Evolutionary conservation across 2,329 filamentous ascomycete species (phyloP), one percentile per base, ranked within the genome.

Genomic region (Apiospora hydei): DNA sequence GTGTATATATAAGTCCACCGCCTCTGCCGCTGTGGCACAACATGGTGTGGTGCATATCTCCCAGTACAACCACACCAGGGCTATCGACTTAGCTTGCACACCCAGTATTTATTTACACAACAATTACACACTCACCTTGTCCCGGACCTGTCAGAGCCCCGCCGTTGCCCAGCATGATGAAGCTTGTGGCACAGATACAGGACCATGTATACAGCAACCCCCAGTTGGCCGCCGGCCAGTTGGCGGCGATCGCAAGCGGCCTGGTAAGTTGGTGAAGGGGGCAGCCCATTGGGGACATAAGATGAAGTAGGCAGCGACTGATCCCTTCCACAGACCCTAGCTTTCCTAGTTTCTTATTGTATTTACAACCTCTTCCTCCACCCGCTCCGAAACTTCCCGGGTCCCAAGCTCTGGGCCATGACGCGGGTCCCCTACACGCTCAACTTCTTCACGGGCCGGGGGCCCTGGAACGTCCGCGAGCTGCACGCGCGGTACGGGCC

Each of bases 301-400:
- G 44, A 18, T 46, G 4, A 44, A 6, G 7, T n/a, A 10, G 2
- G 18, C 8, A n/a, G 8, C 18, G 21, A n/a, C 46, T 49, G 7
- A 49, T 3, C 6, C 6, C 46, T 21, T 14, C 49, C 49, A 11
- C 16, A 61, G 30, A 8, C 7, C 1, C 14, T 61, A 2, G 53
- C 53, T 10, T 2, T 61, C 0, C 3, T 6, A 26, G 18, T 18
- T 0, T 10, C 16, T 16, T n/a, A 61, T 16, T 68, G 66, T 10
- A 0, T 72, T 0, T 73, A 73, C 51, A 73, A 73, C 38, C 49
- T 73, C 14, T 73, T 44, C 38, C 46, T 71, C 21, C 71, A 73
- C 16, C 72, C 72, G 6, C 51, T 73, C 4, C 41, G 64, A 4
- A n/a, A 26, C n/a, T 71, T 57, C 26, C 70, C 72, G 5, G 72